Evolutionary conservation across 306 rosid genomes (phyloP).

Genomic region (Elaeagnus macrophylla): DNA sequence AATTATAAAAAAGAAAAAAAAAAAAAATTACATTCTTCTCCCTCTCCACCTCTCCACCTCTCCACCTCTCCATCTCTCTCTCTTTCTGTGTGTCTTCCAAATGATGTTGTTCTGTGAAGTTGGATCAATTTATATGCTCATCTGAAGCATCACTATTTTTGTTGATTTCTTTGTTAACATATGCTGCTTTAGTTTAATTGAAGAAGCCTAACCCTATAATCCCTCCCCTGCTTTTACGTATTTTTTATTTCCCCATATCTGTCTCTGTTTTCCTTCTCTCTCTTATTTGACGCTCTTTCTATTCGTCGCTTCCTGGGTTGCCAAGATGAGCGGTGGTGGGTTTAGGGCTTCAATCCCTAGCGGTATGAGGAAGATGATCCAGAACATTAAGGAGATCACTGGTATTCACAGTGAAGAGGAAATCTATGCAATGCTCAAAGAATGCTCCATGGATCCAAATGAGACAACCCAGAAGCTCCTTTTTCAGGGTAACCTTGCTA

Average conservation of each 20-base stretch:
- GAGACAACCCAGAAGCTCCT: slow-evolving; percentile 92
- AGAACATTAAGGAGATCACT: slow-evolving; percentile 76
- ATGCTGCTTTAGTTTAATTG: slow-evolving; percentile 21
- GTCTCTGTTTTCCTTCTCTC: not conserved
- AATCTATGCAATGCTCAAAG: slow-evolving; percentile 89
- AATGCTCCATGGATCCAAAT: slow-evolving; percentile 96
- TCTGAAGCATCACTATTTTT: slow-evolving; percentile 11
- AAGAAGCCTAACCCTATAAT: slow-evolving; percentile 19
- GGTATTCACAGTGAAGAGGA: slow-evolving; percentile 81
- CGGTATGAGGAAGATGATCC: slow-evolving; percentile 63
- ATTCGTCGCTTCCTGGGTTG: slow-evolving; percentile 27
- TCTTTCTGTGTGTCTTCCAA: not conserved
- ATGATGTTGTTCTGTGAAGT: slow-evolving; percentile 13
- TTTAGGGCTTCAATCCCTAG: slow-evolving; percentile 78
- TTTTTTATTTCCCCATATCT: slow-evolving; percentile 10
- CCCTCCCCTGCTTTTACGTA: not conserved
- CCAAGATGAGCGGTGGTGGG: slow-evolving; percentile 67
- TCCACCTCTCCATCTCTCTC: not conserved
- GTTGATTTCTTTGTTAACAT: slow-evolving; percentile 2
- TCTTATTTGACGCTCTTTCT: slow-evolving; percentile 3
- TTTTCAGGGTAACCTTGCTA: slow-evolving; percentile 50
- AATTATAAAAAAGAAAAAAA: too few relatives aligned
- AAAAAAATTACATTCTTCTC: too few relatives aligned
- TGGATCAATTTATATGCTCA: slow-evolving; percentile 44
- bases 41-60: not conserved